Evolutionary conservation across 2,329 filamentous ascomycete genomes (phyloP), one percentile per base, ranked within the genome.

Genomic region (Botrytis fragariae): DNA sequence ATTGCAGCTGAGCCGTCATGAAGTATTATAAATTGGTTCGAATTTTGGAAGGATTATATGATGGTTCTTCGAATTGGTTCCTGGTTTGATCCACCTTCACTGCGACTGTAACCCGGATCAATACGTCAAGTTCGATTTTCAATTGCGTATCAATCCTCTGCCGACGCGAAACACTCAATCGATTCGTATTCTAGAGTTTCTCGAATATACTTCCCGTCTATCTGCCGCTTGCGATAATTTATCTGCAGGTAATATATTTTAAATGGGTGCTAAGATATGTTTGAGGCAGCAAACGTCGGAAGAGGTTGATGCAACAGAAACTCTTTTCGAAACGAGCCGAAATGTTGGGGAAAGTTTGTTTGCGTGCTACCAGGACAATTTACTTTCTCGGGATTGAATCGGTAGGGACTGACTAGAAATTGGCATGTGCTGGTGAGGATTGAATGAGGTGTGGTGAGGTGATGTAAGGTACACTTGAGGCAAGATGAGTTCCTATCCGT

Each of bases 1-100:
- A 71, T 72, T 64, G 62, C 61, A 67, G 69, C 69, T 74, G 74
- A 71, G 63, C 59, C 72, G 71, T 73, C 76, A 75, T 76, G 72
- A 70, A 72, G 64, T 57, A 42, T 68, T 57, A 35, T 32, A 72
- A n/a, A 42, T 61, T 45, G 16, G 51, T n/a, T 45, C 29, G 18
- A 35, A 69, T 29, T n/a, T 45, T 22, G 9, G 35, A 45, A 45
- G 54, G 67, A 69, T 44, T 45, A 42, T 68, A 67, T 54, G 45
- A 48, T 22, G 64, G 4, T 67, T 22, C 64, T 54, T 44, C 62
- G 25, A 39, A 51, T 10, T 37, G 35, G 35, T 42, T 68, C 64
- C 64, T 57, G 35, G 3, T 22, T 37, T 37, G 32, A 57, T 68
- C 35, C 35, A 57, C 35, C 48, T 42, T 68, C 32, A 29, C 35